Conservation (phyloP, 768 basidiomycete species). For the Mycena metata region DNA sequence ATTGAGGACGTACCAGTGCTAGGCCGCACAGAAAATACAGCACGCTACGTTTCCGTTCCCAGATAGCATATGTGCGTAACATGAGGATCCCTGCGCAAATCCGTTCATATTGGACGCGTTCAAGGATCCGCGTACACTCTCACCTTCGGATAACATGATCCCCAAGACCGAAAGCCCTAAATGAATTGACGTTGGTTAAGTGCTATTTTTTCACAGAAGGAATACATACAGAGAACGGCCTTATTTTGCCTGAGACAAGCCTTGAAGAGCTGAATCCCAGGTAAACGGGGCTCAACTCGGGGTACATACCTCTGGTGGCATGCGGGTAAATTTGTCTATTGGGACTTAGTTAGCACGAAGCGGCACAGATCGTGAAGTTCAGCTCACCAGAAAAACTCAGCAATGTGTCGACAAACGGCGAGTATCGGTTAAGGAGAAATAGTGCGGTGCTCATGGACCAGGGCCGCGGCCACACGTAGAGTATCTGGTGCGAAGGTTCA, state of each 20-base stretch:
- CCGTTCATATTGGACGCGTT: not conserved
- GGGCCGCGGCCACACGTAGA: conserved; percentile 43
- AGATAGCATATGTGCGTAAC: conserved; percentile 61
- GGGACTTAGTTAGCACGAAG: not conserved
- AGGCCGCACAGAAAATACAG: conserved; percentile 48
- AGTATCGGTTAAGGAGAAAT: conserved; percentile 48
- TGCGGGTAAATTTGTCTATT: conserved; percentile 28
- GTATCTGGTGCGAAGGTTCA: conserved; percentile 35
- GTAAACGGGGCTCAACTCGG: not conserved
- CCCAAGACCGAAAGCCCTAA: conserved; percentile 53
- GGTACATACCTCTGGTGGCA: conserved; percentile 28
- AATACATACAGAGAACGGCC: conserved; percentile 24
- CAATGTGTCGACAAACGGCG: conserved; percentile 48
- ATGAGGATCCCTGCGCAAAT: conserved; percentile 52
- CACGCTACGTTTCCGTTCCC: conserved; percentile 54
- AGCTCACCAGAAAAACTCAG: conserved; percentile 36
- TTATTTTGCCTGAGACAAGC: conserved; percentile 27
- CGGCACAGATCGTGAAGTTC: not conserved
- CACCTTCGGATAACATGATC: conserved; percentile 55
- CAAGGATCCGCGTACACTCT: not conserved
- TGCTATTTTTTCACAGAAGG: not conserved
- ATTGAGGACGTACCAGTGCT: conserved; percentile 36
- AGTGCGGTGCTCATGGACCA: conserved; percentile 42
- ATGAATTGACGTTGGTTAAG: conserved; percentile 40
- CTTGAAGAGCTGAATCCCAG: not conserved